Evolutionary conservation across 352 stramenopile genomes (phyloP).

Genomic region (Thalassiosira exigua): DNA sequence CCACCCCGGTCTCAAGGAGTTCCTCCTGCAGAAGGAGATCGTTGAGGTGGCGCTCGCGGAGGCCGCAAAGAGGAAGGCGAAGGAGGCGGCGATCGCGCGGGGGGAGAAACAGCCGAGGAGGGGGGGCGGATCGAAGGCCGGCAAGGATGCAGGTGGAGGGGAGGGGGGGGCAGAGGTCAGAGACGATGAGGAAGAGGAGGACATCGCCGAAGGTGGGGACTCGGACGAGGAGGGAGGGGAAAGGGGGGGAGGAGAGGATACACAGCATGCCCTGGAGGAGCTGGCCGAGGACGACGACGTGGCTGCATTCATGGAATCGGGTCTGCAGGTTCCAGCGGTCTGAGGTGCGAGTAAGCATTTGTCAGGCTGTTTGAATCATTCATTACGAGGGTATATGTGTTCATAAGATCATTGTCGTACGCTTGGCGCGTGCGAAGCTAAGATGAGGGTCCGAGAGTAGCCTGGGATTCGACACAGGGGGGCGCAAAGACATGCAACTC

Average conservation of each 20-base stretch:
- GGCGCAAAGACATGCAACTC: too few species aligned
- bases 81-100: background rate
- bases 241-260: constrained; percentile 1
- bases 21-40: constrained; percentile 19
- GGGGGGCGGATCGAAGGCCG: background rate
- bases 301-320: constrained; percentile 18
- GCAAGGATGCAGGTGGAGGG: background rate
- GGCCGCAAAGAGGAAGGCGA: constrained; percentile 1
- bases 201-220: background rate
- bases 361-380: too few species aligned
- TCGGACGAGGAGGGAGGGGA: background rate
- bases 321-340: constrained; percentile 4
- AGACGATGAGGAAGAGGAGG: constrained; percentile 10
- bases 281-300: constrained; percentile 19
- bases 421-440: too few species aligned
- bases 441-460: too few species aligned
- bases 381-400: too few species aligned
- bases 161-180: constrained; percentile 7
- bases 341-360: too few species aligned
- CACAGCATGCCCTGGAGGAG: constrained; percentile 22
- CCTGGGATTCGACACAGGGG: too few species aligned
- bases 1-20: constrained; percentile 10
- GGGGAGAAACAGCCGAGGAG: too few species aligned
- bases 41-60: background rate
- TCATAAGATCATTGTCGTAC: too few species aligned